Evolutionary conservation across 2,329 filamentous ascomycete genomes (phyloP).

Genomic region (Aspergillus floridensis): DNA sequence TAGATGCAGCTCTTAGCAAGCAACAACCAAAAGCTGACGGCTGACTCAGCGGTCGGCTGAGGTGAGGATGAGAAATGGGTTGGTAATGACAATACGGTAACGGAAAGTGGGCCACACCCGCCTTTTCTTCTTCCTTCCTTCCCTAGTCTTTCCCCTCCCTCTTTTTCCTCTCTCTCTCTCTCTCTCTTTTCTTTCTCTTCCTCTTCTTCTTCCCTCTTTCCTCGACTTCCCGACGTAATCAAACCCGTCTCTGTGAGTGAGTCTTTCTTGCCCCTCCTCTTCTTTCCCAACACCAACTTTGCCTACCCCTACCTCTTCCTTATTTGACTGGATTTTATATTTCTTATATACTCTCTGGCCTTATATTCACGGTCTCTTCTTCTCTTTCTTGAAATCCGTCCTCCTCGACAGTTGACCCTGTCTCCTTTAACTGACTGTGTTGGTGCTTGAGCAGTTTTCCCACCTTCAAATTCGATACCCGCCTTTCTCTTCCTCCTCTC

Average conservation of each 20-base stretch:
- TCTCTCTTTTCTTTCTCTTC: constrained; percentile 17
- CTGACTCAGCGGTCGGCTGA: too few relatives aligned
- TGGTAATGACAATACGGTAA: background rate
- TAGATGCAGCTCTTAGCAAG: too few relatives aligned
- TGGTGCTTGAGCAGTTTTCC: constrained; percentile 18
- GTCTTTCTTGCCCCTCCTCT: constrained; percentile 11
- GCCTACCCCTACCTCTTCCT: too few relatives aligned
- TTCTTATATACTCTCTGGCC: background rate
- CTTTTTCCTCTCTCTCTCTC: constrained; percentile 9
- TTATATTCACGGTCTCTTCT: background rate
- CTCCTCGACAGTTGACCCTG: background rate
- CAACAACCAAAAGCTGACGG: too few relatives aligned
- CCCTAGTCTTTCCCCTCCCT: background rate
- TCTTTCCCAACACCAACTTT: constrained; percentile 1
- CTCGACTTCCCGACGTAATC: constrained; percentile 35
- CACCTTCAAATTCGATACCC: constrained; percentile 16
- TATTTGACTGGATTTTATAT: background rate
- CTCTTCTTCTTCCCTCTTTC: constrained; percentile 20
- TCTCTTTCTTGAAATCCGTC: background rate
- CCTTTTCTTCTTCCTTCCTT: background rate
- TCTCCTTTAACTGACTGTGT: constrained; percentile 7
- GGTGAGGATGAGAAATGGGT: too few relatives aligned
- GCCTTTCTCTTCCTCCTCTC: background rate
- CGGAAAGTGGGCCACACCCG: background rate
- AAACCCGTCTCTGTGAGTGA: constrained; percentile 13